Percentiles rank a stretch among this genome's conserved stretches.
These are phyloP conservation scores for Trametopsis cervina DNA, from an alignment of 768 basidiomycete genomes.

Conservation along the genomic window DNA sequence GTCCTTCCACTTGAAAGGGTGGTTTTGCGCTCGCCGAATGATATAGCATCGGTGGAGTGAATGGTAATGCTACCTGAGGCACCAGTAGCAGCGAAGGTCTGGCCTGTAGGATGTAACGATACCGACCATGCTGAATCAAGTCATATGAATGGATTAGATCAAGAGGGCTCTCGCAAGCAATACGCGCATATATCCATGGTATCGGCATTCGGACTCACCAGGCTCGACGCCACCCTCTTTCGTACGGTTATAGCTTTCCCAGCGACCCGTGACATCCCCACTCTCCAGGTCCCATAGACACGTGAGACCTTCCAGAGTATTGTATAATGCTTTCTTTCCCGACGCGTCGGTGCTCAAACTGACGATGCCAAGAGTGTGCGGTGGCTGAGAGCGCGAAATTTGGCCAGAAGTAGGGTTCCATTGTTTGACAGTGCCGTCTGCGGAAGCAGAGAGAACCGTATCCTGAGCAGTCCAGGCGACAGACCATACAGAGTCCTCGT, in stretches of 20 bases:
- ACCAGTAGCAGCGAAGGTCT: constrained; percentile 69
- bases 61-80: constrained; percentile 65
- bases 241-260: constrained; percentile 68
- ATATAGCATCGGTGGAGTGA: constrained; percentile 59
- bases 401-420: constrained; percentile 67
- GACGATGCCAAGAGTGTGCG: constrained; percentile 83
- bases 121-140: constrained; percentile 68
- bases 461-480: constrained; percentile 57
- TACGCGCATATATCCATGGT: no score
- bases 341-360: constrained; percentile 62
- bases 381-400: constrained; percentile 46
- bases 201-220: no score
- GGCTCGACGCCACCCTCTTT: constrained; percentile 51
- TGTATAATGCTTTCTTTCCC: constrained; percentile 64
- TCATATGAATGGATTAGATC: constrained; percentile 1
- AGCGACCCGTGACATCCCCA: constrained; percentile 53
- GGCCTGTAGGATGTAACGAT: constrained; percentile 69
- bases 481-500: constrained; percentile 76
- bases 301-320: constrained; percentile 81
- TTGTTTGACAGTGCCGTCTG: constrained; percentile 71
- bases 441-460: constrained; percentile 66
- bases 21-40: constrained; percentile 59
- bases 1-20: constrained; percentile 58
- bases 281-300: constrained; percentile 63
- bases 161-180: constrained; percentile 2